A percentile compares a stretch with the other conserved stretches of the same genome.
Evolutionary conservation across 345 rosid species (phyloP).

Genomic region (Hypericum perforatum): DNA sequence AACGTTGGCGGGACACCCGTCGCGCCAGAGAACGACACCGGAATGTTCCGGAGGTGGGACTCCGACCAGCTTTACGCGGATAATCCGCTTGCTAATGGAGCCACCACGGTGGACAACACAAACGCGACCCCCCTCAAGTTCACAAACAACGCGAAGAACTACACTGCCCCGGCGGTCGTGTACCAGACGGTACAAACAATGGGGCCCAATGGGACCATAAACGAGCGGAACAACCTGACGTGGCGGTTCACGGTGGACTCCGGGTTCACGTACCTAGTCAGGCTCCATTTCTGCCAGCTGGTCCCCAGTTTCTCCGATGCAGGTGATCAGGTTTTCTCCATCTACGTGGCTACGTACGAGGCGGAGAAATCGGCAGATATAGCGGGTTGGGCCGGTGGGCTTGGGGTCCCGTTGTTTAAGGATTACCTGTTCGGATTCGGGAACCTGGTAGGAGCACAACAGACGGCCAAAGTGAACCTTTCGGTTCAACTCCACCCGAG

Average conservation of each 20-base stretch:
- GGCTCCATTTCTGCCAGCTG: conserved; percentile 10
- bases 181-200: conserved; percentile 2
- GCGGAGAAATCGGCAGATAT: not conserved
- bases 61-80: not conserved
- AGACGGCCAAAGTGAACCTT: not conserved
- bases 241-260: conserved; percentile 12
- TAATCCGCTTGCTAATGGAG: not conserved
- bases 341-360: conserved; percentile 7
- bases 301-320: too few species aligned
- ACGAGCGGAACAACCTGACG: conserved; percentile 7
- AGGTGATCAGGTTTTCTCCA: not conserved
- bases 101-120: not conserved
- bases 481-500: conserved; percentile 4
- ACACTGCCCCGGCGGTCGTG: conserved; percentile 1
- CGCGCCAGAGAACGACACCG: not conserved
- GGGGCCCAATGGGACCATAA: not conserved
- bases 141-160: not conserved
- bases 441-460: not conserved
- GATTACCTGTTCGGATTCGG: too few species aligned
- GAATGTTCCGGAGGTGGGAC: not conserved
- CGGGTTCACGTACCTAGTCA: conserved; percentile 4
- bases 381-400: too few species aligned
- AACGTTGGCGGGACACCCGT: not conserved
- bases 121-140: not conserved
- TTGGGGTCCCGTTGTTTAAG: too few species aligned